Base-by-base conservation (phyloP, 2,329 filamentous ascomycete genomes). In the Macrophomina tecta region DNA sequence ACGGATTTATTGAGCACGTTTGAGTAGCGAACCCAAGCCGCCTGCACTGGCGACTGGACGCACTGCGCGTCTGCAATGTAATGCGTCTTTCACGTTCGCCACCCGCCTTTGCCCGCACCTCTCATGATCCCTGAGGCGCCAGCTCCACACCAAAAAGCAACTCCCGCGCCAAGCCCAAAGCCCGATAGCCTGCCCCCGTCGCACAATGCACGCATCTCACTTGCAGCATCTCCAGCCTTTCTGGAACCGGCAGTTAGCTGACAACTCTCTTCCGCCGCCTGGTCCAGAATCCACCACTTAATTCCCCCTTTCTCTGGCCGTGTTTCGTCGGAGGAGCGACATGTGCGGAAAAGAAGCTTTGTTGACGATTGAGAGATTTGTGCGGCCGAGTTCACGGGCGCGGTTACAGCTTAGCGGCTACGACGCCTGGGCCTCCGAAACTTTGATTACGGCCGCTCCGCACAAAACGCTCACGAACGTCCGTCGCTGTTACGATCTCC, bases 381-480 rank as follows among this genome's bases (percentile, higher is more conserved):
- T 62, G 58, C 58, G 58, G 23, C 36, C 28, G n/a, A 12, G n/a
- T 58, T 45, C 38, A 38, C 30, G 56, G 18, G n/a, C 28, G 42
- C 42, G 42, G 38, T 28, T 14, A 18, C n/a, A 45, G 58, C 23
- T 23, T 23, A 23, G 23, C 23, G 23, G 23, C 23, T 23, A 23
- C 23, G 23, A 23, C 45, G 52, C 52, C 12, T 55, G 36, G n/a
- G 32, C 52, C 16, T 7, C 18, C 7, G n/a, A 30, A 45, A 49
- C n/a, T 62, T 62, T 62, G 58, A 38, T 62, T 23, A 49, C 58
- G 58, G 32, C 58, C 58, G 58, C 58, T 62, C 58, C 58, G 58
- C 58, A 62, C 58, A 62, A 62, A 62, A 62, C 7, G 11, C 58
- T 62, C 58, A 62, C 6, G 11, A 7, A 38, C 42, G 49, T 49